A percentile compares a stretch with the other conserved stretches of the same genome.
phyloP scores from a whole-genome alignment of 73 alveolate genomes.

The Paraurostyla sp. region DNA sequence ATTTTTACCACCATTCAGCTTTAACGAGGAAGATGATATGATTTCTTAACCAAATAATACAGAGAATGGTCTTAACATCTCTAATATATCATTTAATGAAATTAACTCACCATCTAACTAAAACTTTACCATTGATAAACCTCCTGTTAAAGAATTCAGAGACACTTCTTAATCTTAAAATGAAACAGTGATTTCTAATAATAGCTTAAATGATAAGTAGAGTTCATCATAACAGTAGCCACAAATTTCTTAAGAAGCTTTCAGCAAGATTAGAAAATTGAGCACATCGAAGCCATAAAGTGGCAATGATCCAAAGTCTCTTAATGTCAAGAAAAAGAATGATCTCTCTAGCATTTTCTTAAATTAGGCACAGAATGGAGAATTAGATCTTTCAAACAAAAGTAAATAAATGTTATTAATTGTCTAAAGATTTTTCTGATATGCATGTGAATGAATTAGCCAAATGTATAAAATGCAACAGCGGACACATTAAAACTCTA shows the following conservation, averaged over 20 bases:
- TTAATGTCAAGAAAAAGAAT: constrained; percentile 2
- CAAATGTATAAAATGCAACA: neutral
- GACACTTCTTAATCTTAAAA: too few species aligned
- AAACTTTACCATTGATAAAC: too few species aligned
- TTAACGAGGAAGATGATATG: constrained; percentile 22
- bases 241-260: too few species aligned
- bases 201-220: neutral
- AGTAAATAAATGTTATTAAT: neutral
- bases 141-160: too few species aligned
- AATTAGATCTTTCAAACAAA: constrained; percentile 24
- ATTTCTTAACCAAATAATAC: constrained; percentile 2
- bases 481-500: constrained; percentile 11
- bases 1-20: constrained; percentile 18
- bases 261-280: neutral
- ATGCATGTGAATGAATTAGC: constrained; percentile 42
- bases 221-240: too few species aligned
- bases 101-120: neutral
- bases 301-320: neutral
- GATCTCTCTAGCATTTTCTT: neutral
- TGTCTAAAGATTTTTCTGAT: constrained; percentile 1
- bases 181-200: neutral
- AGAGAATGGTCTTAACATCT: neutral
- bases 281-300: neutral
- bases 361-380: neutral
- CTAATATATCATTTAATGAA: constrained; percentile 39